Evolutionary conservation across 306 rosid genomes (phyloP).

Genomic region (Prunus padus): DNA sequence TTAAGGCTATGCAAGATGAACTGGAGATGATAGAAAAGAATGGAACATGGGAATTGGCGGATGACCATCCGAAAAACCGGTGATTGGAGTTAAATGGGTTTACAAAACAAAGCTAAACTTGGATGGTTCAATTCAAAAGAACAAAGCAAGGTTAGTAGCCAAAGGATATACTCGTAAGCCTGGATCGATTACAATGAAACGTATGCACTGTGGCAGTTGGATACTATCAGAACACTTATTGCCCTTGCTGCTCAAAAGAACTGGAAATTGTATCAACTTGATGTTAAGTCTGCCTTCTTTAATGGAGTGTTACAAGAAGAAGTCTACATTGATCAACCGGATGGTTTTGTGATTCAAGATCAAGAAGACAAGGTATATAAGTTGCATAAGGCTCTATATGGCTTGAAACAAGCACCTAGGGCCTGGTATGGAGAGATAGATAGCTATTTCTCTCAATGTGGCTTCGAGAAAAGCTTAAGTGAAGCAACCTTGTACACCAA

Average conservation of each 20-base stretch:
- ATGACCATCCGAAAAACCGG: neutral
- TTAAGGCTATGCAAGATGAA: neutral
- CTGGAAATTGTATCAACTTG: neutral
- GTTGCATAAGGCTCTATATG: neutral
- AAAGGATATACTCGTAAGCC: neutral
- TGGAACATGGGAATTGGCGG: neutral
- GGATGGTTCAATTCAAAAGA: neutral
- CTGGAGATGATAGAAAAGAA: neutral
- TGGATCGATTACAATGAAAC: neutral
- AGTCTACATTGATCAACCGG: neutral
- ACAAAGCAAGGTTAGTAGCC: neutral
- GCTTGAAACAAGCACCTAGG: neutral
- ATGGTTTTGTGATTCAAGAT: no score
- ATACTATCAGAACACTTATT: neutral
- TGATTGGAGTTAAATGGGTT: neutral
- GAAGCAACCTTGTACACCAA: neutral
- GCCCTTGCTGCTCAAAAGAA: neutral
- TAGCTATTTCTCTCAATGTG: neutral
- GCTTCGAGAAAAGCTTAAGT: neutral
- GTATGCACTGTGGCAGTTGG: neutral
- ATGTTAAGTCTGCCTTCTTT: no score
- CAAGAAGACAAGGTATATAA: neutral
- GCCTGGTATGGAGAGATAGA: neutral
- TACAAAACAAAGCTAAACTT: no score
- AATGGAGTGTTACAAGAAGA: neutral